Evolutionary conservation across 2,329 filamentous ascomycete genomes (phyloP).

Genomic region (Botryotinia calthae): DNA sequence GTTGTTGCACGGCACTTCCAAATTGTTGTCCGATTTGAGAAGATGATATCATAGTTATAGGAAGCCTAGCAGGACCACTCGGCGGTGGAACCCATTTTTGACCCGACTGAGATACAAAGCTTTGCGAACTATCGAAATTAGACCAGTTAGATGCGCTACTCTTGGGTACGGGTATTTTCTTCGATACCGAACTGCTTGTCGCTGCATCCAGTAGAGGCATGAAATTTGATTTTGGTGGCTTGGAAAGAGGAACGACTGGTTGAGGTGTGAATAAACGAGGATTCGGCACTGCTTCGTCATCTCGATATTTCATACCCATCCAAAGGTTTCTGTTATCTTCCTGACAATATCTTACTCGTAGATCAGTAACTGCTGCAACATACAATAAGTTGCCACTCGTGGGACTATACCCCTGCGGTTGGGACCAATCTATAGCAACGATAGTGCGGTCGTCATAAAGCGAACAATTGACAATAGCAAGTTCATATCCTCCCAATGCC

Average conservation of each 20-base stretch:
- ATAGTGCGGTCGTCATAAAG: neutral
- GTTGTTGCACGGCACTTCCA: neutral
- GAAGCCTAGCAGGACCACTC: neutral
- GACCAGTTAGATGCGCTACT: neutral
- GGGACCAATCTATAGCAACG: neutral
- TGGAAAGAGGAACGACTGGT: neutral
- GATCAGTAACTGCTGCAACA: neutral
- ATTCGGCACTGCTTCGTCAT: neutral
- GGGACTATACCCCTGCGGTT: neutral
- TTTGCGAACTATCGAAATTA: neutral
- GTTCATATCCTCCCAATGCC: neutral
- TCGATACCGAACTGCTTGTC: neutral
- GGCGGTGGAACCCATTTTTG: neutral
- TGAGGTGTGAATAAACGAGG: neutral
- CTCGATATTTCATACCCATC: neutral
- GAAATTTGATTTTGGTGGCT: neutral
- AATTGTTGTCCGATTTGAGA: neutral
- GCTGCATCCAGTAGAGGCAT: neutral
- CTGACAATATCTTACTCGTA: neutral
- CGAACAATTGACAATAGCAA: neutral
- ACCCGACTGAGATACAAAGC: neutral
- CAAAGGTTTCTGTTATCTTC: neutral
- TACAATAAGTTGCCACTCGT: neutral
- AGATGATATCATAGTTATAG: neutral
- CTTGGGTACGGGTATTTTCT: neutral